These are phyloP conservation scores for Aspergillus sp. DNA, from an alignment of 2,329 filamentous ascomycete species.

Conservation along the genomic window DNA sequence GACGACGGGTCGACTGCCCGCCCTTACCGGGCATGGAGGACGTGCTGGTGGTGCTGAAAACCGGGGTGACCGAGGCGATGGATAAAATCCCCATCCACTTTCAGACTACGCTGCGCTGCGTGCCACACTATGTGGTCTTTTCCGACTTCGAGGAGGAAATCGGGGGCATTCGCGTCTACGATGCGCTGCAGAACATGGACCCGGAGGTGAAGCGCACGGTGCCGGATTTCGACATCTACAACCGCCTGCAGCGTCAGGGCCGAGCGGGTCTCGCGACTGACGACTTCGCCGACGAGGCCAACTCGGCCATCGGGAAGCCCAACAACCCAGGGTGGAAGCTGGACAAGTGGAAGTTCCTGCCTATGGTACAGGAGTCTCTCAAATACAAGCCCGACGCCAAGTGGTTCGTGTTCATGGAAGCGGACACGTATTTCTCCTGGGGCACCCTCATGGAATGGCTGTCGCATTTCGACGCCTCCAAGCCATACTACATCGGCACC, in stretches of 20 bases:
- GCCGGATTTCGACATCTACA: constrained; percentile 54
- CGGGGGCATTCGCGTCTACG: constrained; percentile 50
- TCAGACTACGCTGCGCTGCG: constrained; percentile 55
- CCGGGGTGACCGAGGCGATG: constrained; percentile 57
- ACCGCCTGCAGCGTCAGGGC: constrained; percentile 45
- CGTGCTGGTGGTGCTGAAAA: constrained; percentile 58
- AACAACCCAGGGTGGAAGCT: constrained; percentile 53
- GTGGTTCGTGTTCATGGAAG: constrained; percentile 62
- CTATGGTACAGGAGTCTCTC: constrained; percentile 53
- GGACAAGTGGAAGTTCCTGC: constrained; percentile 61
- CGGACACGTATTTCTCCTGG: constrained; percentile 59
- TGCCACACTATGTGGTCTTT: constrained; percentile 57
- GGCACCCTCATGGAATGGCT: constrained; percentile 56
- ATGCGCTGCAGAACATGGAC: constrained; percentile 50
- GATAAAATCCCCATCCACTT: constrained; percentile 58
- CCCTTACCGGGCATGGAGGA: constrained; percentile 47
- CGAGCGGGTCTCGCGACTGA: constrained; percentile 41
- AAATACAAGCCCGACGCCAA: constrained; percentile 47
- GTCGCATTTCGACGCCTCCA: constrained; percentile 46
- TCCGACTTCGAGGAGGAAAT: constrained; percentile 58
- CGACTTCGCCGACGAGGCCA: constrained; percentile 39
- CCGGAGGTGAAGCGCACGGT: constrained; percentile 38
- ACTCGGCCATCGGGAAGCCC: constrained; percentile 40
- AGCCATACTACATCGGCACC: constrained; percentile 55
- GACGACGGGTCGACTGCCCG: constrained; percentile 25